Conservation (phyloP, 164 flowering plant genomes). For the Taxillus chinensis region DNA sequence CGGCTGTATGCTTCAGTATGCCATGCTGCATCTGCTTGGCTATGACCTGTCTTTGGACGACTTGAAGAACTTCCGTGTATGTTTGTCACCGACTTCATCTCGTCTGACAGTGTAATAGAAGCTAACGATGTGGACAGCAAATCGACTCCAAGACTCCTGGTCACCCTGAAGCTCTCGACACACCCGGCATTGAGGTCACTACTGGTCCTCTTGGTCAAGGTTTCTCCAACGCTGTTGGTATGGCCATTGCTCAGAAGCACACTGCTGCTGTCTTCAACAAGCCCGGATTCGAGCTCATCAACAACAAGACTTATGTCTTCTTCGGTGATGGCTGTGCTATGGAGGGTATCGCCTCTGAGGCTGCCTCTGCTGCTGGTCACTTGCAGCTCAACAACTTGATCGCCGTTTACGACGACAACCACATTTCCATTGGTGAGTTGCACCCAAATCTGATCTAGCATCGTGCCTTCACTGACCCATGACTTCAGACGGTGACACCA, state of each 20-base stretch:
- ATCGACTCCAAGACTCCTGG: slow-evolving; percentile 49
- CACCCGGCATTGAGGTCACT: slow-evolving; percentile 50
- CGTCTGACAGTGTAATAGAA: no score
- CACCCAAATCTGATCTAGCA: slow-evolving; percentile 32
- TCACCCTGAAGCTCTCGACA: slow-evolving; percentile 46
- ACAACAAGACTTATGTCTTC: no score
- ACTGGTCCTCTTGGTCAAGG: slow-evolving; percentile 72
- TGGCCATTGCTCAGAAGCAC: slow-evolving; percentile 51
- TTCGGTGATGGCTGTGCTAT: slow-evolving; percentile 65
- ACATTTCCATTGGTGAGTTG: slow-evolving; percentile 44
- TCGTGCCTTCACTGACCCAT: slow-evolving; percentile 27
- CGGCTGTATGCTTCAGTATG: no score
- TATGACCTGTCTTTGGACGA: no score
- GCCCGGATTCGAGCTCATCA: no score
- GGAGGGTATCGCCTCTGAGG: slow-evolving; percentile 58
- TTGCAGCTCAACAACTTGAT: slow-evolving; percentile 50
- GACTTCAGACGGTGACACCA: slow-evolving; percentile 65
- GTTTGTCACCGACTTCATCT: no score
- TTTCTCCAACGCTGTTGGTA: slow-evolving; percentile 55
- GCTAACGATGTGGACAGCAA: no score
- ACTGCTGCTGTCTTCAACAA: slow-evolving; percentile 48
- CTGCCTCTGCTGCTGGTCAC: slow-evolving; percentile 51
- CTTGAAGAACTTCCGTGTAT: no score
- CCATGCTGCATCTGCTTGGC: no score
- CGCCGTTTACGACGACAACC: slow-evolving; percentile 45